A percentile compares a stretch with the other conserved stretches of the same genome.
These are phyloP conservation scores for Rhazya stricta DNA, from an alignment of 257 asterid genomes.

Conservation along the genomic window DNA sequence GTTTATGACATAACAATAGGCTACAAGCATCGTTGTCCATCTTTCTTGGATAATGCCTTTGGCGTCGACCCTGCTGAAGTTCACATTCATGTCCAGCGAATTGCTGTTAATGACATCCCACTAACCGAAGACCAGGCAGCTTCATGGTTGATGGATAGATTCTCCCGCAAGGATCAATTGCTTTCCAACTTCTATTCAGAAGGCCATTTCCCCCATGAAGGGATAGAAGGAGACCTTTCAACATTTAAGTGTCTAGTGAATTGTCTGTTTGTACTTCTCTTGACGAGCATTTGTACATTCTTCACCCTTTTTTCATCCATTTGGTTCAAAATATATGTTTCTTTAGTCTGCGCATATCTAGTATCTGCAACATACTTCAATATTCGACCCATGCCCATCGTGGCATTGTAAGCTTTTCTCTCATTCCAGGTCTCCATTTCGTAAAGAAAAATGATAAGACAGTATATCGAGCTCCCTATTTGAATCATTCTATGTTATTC, in stretches of 20 bases:
- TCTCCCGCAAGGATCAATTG: slow-evolving; percentile 60
- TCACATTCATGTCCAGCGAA: slow-evolving; percentile 63
- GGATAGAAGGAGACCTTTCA: slow-evolving; percentile 54
- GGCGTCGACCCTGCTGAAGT: slow-evolving; percentile 91
- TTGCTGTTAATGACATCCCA: slow-evolving; percentile 51
- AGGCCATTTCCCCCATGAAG: slow-evolving; percentile 71
- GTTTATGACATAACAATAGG: slow-evolving; percentile 89
- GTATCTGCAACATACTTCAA: slow-evolving; percentile 56
- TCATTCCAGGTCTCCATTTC: neutral
- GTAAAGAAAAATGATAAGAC: neutral
- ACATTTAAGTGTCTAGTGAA: slow-evolving; percentile 46
- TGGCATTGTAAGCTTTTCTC: slow-evolving; percentile 22
- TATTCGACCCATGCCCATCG: slow-evolving; percentile 55
- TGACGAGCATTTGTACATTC: slow-evolving; percentile 50
- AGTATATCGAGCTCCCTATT: neutral
- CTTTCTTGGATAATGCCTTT: slow-evolving; percentile 76
- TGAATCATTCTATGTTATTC: neutral
- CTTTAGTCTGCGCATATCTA: slow-evolving; percentile 52
- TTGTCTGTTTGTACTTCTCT: slow-evolving; percentile 43
- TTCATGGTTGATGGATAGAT: slow-evolving; percentile 68
- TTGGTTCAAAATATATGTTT: slow-evolving; percentile 70
- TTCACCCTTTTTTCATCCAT: slow-evolving; percentile 61
- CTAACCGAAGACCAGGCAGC: slow-evolving; percentile 44
- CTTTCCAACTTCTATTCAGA: slow-evolving; percentile 47
- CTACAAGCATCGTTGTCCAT: slow-evolving; percentile 60